phyloP scores from a whole-genome alignment of 441 rosid genomes.

The Aleurites moluccanus region DNA sequence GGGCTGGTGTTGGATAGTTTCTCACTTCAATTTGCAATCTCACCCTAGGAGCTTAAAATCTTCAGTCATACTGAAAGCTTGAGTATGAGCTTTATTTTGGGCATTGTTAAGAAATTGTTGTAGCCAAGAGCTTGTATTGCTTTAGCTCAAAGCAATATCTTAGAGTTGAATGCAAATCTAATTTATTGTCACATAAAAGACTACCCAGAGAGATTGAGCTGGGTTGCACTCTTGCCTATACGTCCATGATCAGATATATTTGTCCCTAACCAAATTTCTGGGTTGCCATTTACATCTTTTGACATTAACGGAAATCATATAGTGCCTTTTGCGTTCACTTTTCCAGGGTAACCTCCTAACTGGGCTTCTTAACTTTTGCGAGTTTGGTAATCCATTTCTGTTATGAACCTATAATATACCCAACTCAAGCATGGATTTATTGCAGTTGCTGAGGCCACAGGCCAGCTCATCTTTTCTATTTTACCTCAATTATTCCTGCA shows the following conservation, averaged over 20 bases:
- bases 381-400: neutral
- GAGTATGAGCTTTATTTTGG: neutral
- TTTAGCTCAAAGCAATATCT: neutral
- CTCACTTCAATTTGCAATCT: neutral
- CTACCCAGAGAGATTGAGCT: neutral
- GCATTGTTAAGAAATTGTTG: neutral
- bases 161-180: neutral
- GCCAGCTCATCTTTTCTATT: constrained; percentile 18
- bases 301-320: neutral
- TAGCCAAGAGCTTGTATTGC: neutral
- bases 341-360: neutral
- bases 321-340: neutral
- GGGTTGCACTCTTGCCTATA: neutral
- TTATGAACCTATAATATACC: neutral
- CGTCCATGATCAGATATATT: neutral
- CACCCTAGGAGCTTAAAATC: neutral
- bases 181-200: neutral
- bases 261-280: neutral
- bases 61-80: neutral
- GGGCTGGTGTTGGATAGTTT: neutral
- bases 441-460: constrained; percentile 16
- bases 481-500: neutral
- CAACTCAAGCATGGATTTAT: neutral
- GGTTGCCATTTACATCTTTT: neutral
- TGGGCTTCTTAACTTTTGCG: neutral